Base-by-base conservation (phyloP, 2,329 filamentous ascomycete genomes). In the Colletotrichum orbiculare region DNA sequence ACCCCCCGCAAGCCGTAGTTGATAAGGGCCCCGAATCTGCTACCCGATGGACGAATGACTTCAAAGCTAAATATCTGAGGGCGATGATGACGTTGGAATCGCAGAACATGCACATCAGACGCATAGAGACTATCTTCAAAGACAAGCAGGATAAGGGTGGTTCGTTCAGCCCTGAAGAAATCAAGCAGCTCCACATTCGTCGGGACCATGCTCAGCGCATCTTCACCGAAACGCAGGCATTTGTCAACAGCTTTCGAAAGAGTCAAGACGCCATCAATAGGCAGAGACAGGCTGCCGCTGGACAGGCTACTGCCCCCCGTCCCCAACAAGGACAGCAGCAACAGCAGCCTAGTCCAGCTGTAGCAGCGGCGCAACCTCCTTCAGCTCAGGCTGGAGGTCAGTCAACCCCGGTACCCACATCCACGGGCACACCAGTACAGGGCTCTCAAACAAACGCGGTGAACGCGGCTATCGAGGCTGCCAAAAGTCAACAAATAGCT, bases 41-140 rank as follows among this genome's bases (percentile, higher is more conserved):
- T 2, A 67, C 72, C 0, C 83, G 84, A 67, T 87, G 83, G 82
- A 71, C 82, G 2, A 76, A 80, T 8, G 81, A 85, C 2, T 75
- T 81, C 38, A 85, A 81, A 69, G 74, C 77, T 0, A 79, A 78
- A 58, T 86, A 87, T 63, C 75, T 77, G 0, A 76, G 81, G 43
- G 84, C 82, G 0, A 72, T 88, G 6, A 74, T 81, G 67, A 77
- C 79, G 2, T 86, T 87, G 78, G 85, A 87, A 42, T 75, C 69
- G 9, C 75, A 78, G 3, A 79, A 81, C 10, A 71, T 68, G n/a
- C 77, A 78, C 50, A 71, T 85, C 4, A 73, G 73, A 2, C 73
- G 73, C 54, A 73, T 85, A 56, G 83, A 86, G 10, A 75, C 75
- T 49, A 67, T 75, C 3, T 73, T 81, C 17, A 80, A 80, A 53